A percentile compares a stretch with the other conserved stretches of the same genome.
Evolutionary conservation across 1,139 yeast genomes (phyloP).

Genomic region (Zygoascus hellenicus): DNA sequence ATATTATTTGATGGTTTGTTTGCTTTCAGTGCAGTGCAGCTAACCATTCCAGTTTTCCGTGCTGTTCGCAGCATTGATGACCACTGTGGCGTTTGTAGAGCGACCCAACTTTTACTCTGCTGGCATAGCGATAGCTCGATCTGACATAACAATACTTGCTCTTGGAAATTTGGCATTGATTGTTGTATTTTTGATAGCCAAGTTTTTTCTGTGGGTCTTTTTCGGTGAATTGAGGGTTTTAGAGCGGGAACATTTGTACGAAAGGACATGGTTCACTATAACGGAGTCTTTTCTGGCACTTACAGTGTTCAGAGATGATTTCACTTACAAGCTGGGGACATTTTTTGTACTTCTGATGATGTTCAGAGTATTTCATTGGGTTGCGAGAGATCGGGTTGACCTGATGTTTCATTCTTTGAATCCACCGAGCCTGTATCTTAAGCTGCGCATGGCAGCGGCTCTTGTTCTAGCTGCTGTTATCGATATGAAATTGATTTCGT

Average conservation of each 20-base stretch:
- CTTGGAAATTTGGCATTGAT: conserved; percentile 42
- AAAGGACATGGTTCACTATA: conserved; percentile 59
- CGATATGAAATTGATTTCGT: conserved; percentile 50
- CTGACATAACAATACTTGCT: conserved; percentile 37
- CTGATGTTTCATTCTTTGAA: conserved; percentile 31
- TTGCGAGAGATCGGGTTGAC: conserved; percentile 42
- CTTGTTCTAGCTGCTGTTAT: conserved; percentile 40
- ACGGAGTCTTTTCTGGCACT: conserved; percentile 61
- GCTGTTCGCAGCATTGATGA: conserved; percentile 30
- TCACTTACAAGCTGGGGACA: conserved; percentile 42
- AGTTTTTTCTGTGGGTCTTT: conserved; percentile 43
- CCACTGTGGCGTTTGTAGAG: conserved; percentile 32
- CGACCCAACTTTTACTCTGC: conserved; percentile 44
- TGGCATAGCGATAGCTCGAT: conserved; percentile 41
- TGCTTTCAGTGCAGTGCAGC: not conserved
- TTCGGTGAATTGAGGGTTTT: conserved; percentile 73
- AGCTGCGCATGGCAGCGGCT: conserved; percentile 36
- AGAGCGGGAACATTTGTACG: conserved; percentile 74
- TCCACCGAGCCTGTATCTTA: conserved; percentile 31
- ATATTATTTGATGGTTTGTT: not conserved
- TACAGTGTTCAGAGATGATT: conserved; percentile 53
- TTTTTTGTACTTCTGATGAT: conserved; percentile 42
- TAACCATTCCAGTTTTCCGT: conserved; percentile 25
- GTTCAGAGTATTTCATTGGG: conserved; percentile 69
- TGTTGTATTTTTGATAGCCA: conserved; percentile 39